Base-by-base conservation (phyloP, 495 filamentous ascomycete genomes). In the Neurospora sp. region DNA sequence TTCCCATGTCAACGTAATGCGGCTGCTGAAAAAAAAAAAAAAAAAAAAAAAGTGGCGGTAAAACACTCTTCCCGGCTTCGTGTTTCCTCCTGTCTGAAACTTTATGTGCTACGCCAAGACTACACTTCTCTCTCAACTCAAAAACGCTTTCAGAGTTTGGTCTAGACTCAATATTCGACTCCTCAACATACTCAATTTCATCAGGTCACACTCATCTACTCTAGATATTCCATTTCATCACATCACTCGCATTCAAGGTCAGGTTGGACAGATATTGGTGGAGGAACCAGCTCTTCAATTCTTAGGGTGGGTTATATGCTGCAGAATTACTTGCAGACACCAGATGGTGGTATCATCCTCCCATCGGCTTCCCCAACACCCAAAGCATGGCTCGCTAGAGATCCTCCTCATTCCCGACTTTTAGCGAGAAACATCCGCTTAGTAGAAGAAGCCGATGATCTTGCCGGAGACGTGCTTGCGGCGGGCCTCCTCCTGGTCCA, bases 401-500 rank as follows among this genome's bases (percentile, higher is more conserved):
- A 69, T 77, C 73, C 53, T 69, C 22, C 53, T 66, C 53, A 66
- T 66, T 66, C 53, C 53, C 53, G 14, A 69, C n/a, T 71, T 71
- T 31, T 39, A 20, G 12, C 27, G 53, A 71, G 31, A 37, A 31
- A 20, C 61, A 46, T 71, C 72, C 73, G 73, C 81, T 85, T 94
- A 96, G 87, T 97, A 96, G 89, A 97, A 96, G 91, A 97, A 97
- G 74, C 94, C 94, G 77, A 96, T 89, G 84, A 97, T 93, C 89
- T 97, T 97, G 84, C 94, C 94, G 78, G 93, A 89, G 81, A 95
- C 93, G 87, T 98, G 96, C 89, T 98, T 98, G 84, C 96, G 88
- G 82, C 96, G 89, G 74, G 96, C 96, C 90, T 99, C 96, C 88
- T 98, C 96, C 85, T 99, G 96, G 87, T 99, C 96, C 95, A 99